A percentile compares a stretch with the other conserved stretches of the same genome.
Conservation (phyloP, 73 alveolate genomes). For the Breviolum minutum region DNA sequence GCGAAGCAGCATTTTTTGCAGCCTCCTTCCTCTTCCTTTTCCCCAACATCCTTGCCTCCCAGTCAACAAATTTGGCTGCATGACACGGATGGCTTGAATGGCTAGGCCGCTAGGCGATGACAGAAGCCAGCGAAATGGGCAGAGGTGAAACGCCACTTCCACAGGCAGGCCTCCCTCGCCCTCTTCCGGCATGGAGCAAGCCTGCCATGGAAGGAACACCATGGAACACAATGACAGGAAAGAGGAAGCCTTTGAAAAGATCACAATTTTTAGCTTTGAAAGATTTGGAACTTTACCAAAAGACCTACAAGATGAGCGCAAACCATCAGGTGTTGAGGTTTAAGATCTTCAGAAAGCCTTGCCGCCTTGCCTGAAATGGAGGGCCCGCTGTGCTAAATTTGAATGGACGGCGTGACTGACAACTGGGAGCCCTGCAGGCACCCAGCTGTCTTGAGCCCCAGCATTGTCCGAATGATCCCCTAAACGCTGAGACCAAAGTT, state of each 20-base stretch:
- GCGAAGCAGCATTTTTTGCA: slow-evolving; percentile 83
- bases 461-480: too few species aligned
- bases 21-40: slow-evolving; percentile 75
- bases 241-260: too few species aligned
- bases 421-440: not conserved
- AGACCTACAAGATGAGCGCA: too few species aligned
- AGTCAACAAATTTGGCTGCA: not conserved
- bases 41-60: slow-evolving; percentile 42
- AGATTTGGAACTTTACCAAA: too few species aligned
- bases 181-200: slow-evolving; percentile 28
- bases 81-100: too few species aligned
- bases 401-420: slow-evolving; percentile 22
- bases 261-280: too few species aligned
- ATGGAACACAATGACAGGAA: not conserved
- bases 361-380: slow-evolving; percentile 27
- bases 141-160: too few species aligned
- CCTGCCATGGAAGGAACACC: not conserved
- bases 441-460: not conserved
- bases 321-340: too few species aligned
- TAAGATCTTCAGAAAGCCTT: too few species aligned
- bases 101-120: too few species aligned
- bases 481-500: too few species aligned
- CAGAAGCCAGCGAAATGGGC: too few species aligned
- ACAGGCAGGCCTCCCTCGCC: slow-evolving; percentile 8
- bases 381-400: slow-evolving; percentile 19